Evolutionary conservation across 2,329 filamentous ascomycete genomes (phyloP), one percentile per base, ranked within the genome.

Genomic region (Penicillium fuscoglaucum): DNA sequence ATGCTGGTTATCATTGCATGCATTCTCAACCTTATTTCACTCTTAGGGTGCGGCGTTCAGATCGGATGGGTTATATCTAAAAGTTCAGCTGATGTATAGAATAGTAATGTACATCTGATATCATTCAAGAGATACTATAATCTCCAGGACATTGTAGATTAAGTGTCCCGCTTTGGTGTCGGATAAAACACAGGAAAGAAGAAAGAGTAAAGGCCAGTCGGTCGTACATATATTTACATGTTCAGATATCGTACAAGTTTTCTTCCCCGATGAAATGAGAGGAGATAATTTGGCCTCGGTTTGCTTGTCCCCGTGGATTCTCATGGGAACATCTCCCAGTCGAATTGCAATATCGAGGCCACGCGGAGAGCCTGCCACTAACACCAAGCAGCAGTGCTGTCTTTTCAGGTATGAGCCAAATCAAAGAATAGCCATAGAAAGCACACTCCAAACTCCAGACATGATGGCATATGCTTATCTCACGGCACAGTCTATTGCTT

Each of bases 21-120:
- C 58, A 58, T 65, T 60, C 40, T 60, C 40, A 52, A 47, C 33
- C 26, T 46, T 55, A 24, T 52, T 52, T 52, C 55, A 46, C 40
- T 51, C 61, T 58, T 54, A 63, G 55, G 63, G 65, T 61, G 69
- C 65, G 72, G 72, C 72, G 72, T 74, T 73, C 44, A 54, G 31
- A 53, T 54, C 53, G 70, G 57, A 61, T 64, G 62, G 65, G 53
- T 57, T 61, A 59, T 64, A 61, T 65, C 59, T 52, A 67, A 69
- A 68, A 66, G 61, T 63, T 64, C 31, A 58, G 54, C 57, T 48
- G 44, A 37, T 59, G 53, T 60, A 53, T 26, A 57, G 19, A 54
- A 43, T 57, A 53, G 47, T 54, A 62, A 55, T 64, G 63, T 66
- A 64, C 59, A 66, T 64, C 52, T 33, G 51, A 60, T 57, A 57